Percentiles rank a stretch among this genome's conserved stretches.
Evolutionary conservation across 768 basidiomycete species (phyloP).

Genomic region (Amanita polypyramis): DNA sequence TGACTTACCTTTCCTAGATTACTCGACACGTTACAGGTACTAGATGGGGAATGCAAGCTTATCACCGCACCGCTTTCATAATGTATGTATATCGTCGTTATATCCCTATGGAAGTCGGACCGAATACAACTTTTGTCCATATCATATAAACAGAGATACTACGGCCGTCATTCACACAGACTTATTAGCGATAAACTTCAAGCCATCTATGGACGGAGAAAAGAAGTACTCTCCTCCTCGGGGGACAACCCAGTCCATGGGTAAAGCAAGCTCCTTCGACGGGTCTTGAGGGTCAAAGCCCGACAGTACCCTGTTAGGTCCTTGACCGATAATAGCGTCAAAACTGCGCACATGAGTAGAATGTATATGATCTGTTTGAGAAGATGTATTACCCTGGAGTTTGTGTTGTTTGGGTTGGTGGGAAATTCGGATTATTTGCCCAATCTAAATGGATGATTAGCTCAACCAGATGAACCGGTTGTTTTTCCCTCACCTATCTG

Average conservation of each 20-base stretch:
- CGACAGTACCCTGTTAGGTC: conserved; percentile 12
- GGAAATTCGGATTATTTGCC: conserved; percentile 28
- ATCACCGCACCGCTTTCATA: no score
- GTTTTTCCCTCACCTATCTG: conserved; percentile 22
- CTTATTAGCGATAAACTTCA: no score
- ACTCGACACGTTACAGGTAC: conserved; percentile 35
- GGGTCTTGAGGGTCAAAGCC: conserved; percentile 24
- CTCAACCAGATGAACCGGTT: neutral
- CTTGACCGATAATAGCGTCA: conserved; percentile 37
- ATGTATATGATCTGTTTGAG: neutral
- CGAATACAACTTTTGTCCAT: no score
- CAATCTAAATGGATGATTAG: conserved; percentile 18
- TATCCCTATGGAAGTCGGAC: no score
- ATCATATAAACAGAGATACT: no score
- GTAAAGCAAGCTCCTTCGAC: conserved; percentile 19
- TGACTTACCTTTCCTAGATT: conserved; percentile 19
- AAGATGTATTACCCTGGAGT: conserved; percentile 19
- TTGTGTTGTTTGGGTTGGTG: conserved; percentile 17
- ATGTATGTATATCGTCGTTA: no score
- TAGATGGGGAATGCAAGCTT: no score
- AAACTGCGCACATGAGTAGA: conserved; percentile 31
- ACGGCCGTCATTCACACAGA: no score
- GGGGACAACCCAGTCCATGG: conserved; percentile 28
- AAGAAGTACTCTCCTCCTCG: conserved; percentile 47
- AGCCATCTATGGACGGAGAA: conserved; percentile 34